A percentile compares a stretch with the other conserved stretches of the same genome.
These are phyloP conservation scores for Epithemia pelagica DNA, from an alignment of 108 stramenopile species.

Conservation along the genomic window DNA sequence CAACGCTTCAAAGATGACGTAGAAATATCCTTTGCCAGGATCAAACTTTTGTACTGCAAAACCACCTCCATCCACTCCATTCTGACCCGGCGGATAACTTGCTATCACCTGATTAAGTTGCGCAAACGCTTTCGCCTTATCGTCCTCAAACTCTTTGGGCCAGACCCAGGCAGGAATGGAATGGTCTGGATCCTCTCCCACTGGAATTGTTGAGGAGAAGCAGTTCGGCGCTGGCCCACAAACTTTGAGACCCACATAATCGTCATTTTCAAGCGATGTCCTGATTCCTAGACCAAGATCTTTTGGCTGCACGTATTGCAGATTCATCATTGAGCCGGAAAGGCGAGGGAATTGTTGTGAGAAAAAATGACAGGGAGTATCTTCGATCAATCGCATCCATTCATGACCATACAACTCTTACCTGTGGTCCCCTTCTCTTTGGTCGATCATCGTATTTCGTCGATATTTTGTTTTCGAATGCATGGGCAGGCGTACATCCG, in stretches of 20 bases:
- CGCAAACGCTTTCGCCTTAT: constrained; percentile 43
- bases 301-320: constrained; percentile 34
- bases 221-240: constrained; percentile 85
- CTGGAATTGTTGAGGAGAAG: constrained; percentile 67
- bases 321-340: neutral
- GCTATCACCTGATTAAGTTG: constrained; percentile 51
- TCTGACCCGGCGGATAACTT: constrained; percentile 68
- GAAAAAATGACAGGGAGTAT: neutral
- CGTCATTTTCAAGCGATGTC: constrained; percentile 55
- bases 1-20: constrained; percentile 73
- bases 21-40: constrained; percentile 60
- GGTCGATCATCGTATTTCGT: constrained; percentile 80
- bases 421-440: constrained; percentile 61
- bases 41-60: constrained; percentile 70
- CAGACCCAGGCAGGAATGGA: constrained; percentile 62
- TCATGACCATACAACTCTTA: constrained; percentile 1
- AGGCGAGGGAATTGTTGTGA: neutral
- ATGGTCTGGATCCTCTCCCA: constrained; percentile 62
- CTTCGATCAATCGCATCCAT: neutral
- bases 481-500: constrained; percentile 25
- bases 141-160: constrained; percentile 28
- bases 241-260: constrained; percentile 65
- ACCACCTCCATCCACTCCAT: constrained; percentile 80
- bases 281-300: constrained; percentile 61
- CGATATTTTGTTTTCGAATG: constrained; percentile 75